These are phyloP conservation scores for Umbelopsis isabellina DNA, from an alignment of 192 early-diverging fungal genomes.

Conservation along the genomic window DNA sequence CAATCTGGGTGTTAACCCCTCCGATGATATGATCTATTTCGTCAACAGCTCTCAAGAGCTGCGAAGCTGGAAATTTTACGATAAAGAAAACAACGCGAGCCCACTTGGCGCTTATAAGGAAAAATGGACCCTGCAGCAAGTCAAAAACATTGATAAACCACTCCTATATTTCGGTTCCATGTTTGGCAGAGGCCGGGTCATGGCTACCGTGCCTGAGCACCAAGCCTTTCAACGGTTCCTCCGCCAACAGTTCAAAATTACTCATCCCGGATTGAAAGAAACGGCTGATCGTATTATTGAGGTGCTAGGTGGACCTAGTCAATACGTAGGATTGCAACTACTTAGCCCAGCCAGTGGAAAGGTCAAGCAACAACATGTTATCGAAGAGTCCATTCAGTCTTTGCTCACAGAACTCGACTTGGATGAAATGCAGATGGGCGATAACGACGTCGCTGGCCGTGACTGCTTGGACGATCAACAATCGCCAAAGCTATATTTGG, in stretches of 20 bases:
- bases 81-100: background rate
- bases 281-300: constrained; percentile 15
- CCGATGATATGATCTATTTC: constrained; percentile 29
- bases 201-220: background rate
- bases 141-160: constrained; percentile 8
- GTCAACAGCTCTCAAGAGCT: constrained; percentile 20
- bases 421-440: constrained; percentile 6
- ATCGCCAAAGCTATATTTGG: constrained; percentile 17
- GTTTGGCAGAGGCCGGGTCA: constrained; percentile 17
- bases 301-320: constrained; percentile 26
- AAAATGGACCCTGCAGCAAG: background rate
- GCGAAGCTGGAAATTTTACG: constrained; percentile 9
- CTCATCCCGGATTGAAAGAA: background rate
- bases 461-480: background rate
- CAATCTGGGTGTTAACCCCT: background rate
- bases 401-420: constrained; percentile 17
- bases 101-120: constrained; percentile 11
- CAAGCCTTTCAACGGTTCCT: background rate
- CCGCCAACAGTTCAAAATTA: constrained; percentile 19
- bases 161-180: constrained; percentile 34
- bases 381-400: constrained; percentile 19
- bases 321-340: constrained; percentile 21
- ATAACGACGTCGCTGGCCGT: background rate
- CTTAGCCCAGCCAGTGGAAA: background rate
- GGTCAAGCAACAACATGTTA: background rate